Percentiles rank a stretch among this genome's conserved stretches.
Evolutionary conservation across 2,329 filamentous ascomycete genomes (phyloP).

Genomic region (Xylaria sp.): DNA sequence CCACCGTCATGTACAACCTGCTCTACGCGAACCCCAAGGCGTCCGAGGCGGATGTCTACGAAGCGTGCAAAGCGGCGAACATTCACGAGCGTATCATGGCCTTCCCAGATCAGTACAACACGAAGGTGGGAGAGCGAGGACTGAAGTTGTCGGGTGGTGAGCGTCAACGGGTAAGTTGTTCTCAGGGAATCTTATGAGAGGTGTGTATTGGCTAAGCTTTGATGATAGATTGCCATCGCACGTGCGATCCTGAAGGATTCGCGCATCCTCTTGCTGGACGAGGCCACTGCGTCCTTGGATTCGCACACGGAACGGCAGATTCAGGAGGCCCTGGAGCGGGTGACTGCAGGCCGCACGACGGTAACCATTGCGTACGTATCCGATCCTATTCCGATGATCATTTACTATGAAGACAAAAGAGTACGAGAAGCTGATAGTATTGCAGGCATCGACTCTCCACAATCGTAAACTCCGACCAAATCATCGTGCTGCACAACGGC

Average conservation of each 20-base stretch:
- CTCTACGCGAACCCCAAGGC: constrained; percentile 51
- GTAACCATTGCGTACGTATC: constrained; percentile 45
- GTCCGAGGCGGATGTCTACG: constrained; percentile 49
- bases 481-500: constrained; percentile 49
- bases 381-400: not conserved
- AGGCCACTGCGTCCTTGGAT: constrained; percentile 65
- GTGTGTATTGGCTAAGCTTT: too few species aligned
- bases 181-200: too few species aligned
- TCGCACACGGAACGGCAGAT: constrained; percentile 56
- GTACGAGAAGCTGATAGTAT: constrained; percentile 1
- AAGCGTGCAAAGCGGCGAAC: constrained; percentile 50
- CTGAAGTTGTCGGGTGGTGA: constrained; percentile 52
- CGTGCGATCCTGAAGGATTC: constrained; percentile 65
- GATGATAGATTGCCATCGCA: constrained; percentile 46
- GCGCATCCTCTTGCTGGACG: constrained; percentile 64
- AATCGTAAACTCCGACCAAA: constrained; percentile 50
- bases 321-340: constrained; percentile 46
- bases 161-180: constrained; percentile 45
- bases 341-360: constrained; percentile 46
- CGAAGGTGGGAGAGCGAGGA: constrained; percentile 27
- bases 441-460: constrained; percentile 52
- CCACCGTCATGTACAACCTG: constrained; percentile 55
- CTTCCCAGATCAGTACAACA: constrained; percentile 43
- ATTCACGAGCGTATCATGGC: constrained; percentile 54
- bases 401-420: not conserved